Base-by-base conservation (phyloP, 768 basidiomycete genomes). In the Leccinum disarticulatum region DNA sequence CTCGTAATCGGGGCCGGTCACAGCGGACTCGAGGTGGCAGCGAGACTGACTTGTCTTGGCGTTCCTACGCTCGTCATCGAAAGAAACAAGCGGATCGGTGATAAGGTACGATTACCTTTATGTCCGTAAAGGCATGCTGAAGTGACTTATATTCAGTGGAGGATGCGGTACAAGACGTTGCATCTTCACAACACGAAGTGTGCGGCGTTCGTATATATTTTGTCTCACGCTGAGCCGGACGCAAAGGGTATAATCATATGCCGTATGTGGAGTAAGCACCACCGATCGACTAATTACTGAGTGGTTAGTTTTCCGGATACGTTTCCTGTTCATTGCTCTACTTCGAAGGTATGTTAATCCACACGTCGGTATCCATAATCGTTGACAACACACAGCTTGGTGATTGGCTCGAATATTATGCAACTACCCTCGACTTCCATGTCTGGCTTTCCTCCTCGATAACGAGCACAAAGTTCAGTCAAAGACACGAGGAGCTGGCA, bases 1-100 rank as follows among this genome's bases (percentile, higher is more conserved):
- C 73, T 90, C 46, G 71, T 89, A 47, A 76, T 88, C 27, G 86
- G 87, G 8, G 87, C 80, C 4, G 87, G 87, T 1, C 90, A 90
- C 58, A 80, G 81, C 62, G 90, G 89, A 4, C 72, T 92, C 48
- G 81, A 77, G 41, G 66, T 84, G 2, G 88, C 88, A 0, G 86
- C 87, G 2, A 76, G 87, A 28, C 73, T 91, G 61, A 83, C 85
- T 61, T 73, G 73, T 41, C 72, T 90, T 30, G 81, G 80, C n/a
- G 75, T 91, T 14, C 67, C 76, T 9, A 74, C 80, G 0, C 75
- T 91, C 22, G 71, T 87, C 22, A 72, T 88, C 15, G 87, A 88
- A 63, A 75, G 75, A 61, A 78, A 80, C 46, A 51, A 68, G 19
- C 73, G 80, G n/a, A 70, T 85, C 15, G 85, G 87, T 5, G 83